phyloP scores from a whole-genome alignment of 768 basidiomycete genomes.

The Jaapia argillacea region DNA sequence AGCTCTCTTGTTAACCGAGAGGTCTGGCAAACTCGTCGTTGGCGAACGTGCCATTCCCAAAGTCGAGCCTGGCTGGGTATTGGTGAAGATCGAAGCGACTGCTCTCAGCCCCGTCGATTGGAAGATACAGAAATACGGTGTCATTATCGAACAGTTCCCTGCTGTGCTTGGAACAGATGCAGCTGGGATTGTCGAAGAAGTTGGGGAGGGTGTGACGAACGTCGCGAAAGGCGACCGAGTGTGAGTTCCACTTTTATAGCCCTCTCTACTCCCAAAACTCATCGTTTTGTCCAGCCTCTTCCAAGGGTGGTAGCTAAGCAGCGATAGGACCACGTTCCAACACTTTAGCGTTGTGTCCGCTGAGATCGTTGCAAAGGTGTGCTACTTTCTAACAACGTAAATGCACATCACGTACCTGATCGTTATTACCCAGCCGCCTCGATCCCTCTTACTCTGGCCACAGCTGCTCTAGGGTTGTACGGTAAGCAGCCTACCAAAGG shows the following conservation, averaged over 20 bases:
- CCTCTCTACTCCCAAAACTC: not conserved
- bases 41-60: conserved; percentile 3
- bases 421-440: conserved; percentile 17
- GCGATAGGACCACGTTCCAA: conserved; percentile 5
- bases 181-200: conserved; percentile 27
- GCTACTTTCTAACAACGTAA: too few species aligned
- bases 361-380: not conserved
- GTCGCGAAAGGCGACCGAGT: conserved; percentile 31
- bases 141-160: conserved; percentile 24
- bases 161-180: not conserved
- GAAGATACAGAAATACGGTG: conserved; percentile 22
- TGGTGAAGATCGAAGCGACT: conserved; percentile 17
- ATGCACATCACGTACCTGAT: too few species aligned
- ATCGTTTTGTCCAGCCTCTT: not conserved
- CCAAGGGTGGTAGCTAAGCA: not conserved
- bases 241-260: conserved; percentile 12
- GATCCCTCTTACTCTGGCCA: conserved; percentile 20
- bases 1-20: conserved; percentile 9
- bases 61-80: conserved; percentile 13
- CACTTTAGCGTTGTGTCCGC: conserved; percentile 1
- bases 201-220: conserved; percentile 25
- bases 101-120: conserved; percentile 26
- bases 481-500: not conserved
- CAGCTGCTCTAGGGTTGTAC: conserved; percentile 21
- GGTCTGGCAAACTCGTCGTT: conserved; percentile 4